phyloP scores from a whole-genome alignment of 306 rosid genomes.

The Acacia confusa region DNA sequence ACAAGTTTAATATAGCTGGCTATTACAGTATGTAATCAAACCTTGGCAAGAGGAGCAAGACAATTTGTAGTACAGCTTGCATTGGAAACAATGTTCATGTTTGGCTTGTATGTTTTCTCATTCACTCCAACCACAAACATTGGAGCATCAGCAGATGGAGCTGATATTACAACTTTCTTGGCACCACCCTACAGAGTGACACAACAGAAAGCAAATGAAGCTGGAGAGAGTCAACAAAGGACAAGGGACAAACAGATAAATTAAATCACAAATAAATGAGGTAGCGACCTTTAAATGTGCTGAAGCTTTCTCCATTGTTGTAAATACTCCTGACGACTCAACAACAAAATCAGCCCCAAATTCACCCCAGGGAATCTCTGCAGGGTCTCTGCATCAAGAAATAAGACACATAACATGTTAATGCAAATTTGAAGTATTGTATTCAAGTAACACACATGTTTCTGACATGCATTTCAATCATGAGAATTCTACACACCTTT shows the following conservation, averaged over 20 bases:
- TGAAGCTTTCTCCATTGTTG: conserved; percentile 81
- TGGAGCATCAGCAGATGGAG: conserved; percentile 99
- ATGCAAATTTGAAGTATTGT: background rate
- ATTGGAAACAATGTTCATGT: conserved; percentile 90
- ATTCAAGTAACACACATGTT: conserved; percentile 3
- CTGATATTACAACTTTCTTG: conserved; percentile 89
- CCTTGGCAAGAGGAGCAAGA: conserved; percentile 99
- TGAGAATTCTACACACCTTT: conserved; percentile 53
- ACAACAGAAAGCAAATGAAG: conserved; percentile 30
- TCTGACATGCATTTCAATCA: conserved; percentile 20
- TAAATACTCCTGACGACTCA: conserved; percentile 93
- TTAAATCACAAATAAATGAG: conserved; percentile 21
- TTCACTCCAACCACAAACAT: conserved; percentile 98
- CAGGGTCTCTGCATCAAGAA: conserved; percentile 71
- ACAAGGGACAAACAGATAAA: background rate
- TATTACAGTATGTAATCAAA: conserved; percentile 32
- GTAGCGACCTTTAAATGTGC: conserved; percentile 68
- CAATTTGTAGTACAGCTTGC: conserved; percentile 99
- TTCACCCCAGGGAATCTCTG: conserved; percentile 92
- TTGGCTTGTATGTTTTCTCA: conserved; percentile 71
- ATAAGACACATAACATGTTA: conserved; percentile 16
- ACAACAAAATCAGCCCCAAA: conserved; percentile 86
- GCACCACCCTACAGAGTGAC: conserved; percentile 79
- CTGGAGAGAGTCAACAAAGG: background rate
- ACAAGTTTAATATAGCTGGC: conserved; percentile 1